phyloP scores from a whole-genome alignment of 225 moss, liverwort and hornwort species.

The Pseudoscleropodium purum region DNA sequence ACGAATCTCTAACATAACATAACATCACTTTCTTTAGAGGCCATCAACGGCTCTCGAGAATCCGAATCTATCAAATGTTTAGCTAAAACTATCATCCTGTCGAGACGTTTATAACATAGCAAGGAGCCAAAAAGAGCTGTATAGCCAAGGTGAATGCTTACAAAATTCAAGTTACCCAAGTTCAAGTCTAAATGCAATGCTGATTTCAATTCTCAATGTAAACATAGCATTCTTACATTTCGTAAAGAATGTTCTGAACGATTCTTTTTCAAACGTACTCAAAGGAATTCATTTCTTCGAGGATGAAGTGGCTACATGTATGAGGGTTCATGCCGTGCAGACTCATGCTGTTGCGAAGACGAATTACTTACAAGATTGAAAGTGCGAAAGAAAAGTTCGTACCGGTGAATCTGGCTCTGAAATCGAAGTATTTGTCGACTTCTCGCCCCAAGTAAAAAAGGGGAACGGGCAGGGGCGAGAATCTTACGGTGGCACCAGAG shows the following conservation, averaged over 20 bases:
- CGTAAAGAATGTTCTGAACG: not conserved
- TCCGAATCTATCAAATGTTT: not conserved
- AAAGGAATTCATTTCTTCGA: not conserved
- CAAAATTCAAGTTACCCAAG: not conserved
- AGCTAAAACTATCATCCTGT: not conserved
- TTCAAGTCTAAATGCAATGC: not conserved
- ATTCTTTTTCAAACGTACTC: not conserved
- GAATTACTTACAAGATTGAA: not conserved
- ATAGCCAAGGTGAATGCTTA: no score
- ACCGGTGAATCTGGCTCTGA: constrained; percentile 5
- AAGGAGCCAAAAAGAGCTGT: no score
- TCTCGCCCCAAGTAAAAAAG: constrained; percentile 7
- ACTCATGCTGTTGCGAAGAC: not conserved
- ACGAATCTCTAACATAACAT: not conserved
- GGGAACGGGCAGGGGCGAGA: not conserved
- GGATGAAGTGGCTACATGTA: not conserved
- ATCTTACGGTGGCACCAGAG: not conserved
- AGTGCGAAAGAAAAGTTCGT: not conserved
- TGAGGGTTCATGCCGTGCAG: no score
- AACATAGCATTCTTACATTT: not conserved
- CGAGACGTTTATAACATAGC: not conserved
- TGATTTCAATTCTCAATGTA: not conserved
- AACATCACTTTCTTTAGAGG: not conserved
- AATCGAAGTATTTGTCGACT: constrained; percentile 11
- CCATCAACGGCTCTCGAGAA: no score